Conservation (phyloP, 495 filamentous ascomycete species). For the Penicillium coffeae region DNA sequence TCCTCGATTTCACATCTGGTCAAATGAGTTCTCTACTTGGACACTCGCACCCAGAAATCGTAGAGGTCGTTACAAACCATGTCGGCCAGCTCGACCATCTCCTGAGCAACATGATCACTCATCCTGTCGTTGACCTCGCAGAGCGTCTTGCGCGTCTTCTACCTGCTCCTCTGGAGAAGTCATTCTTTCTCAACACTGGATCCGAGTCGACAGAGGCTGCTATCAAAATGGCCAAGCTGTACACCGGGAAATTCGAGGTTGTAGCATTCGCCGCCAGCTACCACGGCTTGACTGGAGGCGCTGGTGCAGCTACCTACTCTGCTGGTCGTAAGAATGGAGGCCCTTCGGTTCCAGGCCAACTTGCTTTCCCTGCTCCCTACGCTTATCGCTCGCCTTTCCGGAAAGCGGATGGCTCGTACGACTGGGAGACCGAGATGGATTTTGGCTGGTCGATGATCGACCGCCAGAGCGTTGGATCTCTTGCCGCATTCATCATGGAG, state of each 20-base stretch:
- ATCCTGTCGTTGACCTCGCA: slow-evolving; percentile 47
- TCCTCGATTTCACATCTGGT: slow-evolving; percentile 54
- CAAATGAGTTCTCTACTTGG: slow-evolving; percentile 55
- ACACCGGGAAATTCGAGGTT: slow-evolving; percentile 55
- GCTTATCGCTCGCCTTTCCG: slow-evolving; percentile 51
- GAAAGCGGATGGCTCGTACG: slow-evolving; percentile 47
- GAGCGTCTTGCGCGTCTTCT: slow-evolving; percentile 42
- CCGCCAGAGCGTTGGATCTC: slow-evolving; percentile 47
- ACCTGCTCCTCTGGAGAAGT: slow-evolving; percentile 46
- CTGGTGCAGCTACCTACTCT: slow-evolving; percentile 44
- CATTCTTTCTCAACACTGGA: slow-evolving; percentile 52
- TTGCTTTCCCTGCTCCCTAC: slow-evolving; percentile 50
- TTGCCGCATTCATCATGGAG: slow-evolving; percentile 54
- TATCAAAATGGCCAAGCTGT: slow-evolving; percentile 53
- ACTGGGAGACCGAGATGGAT: slow-evolving; percentile 55
- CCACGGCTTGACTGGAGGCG: slow-evolving; percentile 49
- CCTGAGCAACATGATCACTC: slow-evolving; percentile 51
- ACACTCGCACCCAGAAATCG: slow-evolving; percentile 55
- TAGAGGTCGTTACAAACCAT: slow-evolving; percentile 40
- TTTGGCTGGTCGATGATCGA: slow-evolving; percentile 53
- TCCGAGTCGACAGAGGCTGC: slow-evolving; percentile 54
- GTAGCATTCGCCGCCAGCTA: slow-evolving; percentile 50
- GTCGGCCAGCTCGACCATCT: slow-evolving; percentile 50
- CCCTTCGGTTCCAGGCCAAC: slow-evolving; percentile 32
- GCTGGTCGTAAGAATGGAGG: slow-evolving; percentile 40